A percentile compares a stretch with the other conserved stretches of the same genome.
These are phyloP conservation scores for Eucalyptus pauciflora DNA, from an alignment of 345 rosid genomes.

Conservation along the genomic window DNA sequence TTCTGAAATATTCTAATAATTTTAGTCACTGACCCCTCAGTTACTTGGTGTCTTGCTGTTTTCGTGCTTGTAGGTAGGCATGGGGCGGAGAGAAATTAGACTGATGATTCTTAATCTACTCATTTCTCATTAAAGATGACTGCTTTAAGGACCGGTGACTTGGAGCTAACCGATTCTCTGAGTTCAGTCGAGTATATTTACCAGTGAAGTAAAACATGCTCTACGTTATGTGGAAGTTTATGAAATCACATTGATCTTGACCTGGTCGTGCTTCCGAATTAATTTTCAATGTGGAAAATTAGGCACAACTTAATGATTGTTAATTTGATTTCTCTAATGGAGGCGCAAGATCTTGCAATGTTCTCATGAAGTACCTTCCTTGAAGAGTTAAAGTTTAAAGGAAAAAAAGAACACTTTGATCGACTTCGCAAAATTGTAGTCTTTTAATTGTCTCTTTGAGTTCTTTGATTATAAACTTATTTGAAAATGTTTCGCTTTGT, in stretches of 20 bases:
- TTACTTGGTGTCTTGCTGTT: background rate
- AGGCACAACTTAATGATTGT: background rate
- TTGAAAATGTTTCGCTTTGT: background rate
- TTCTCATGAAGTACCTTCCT: background rate
- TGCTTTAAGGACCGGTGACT: background rate
- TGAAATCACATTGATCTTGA: no score
- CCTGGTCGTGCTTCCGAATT: background rate
- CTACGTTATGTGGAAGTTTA: background rate
- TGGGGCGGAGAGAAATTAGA: background rate
- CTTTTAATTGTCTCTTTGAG: background rate
- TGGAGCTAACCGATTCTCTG: background rate
- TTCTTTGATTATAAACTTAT: background rate
- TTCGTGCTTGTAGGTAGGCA: background rate
- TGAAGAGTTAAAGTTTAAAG: background rate
- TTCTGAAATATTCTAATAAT: background rate
- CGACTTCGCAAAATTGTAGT: fast-evolving
- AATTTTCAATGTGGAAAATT: background rate
- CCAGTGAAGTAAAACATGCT: background rate
- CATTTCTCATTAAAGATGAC: background rate
- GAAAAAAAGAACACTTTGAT: background rate
- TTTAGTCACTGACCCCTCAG: background rate
- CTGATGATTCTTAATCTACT: background rate
- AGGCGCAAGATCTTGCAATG: background rate
- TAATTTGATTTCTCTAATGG: background rate
- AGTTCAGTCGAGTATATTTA: background rate